These are phyloP conservation scores for Pseudoperonospora humuli DNA, from an alignment of 352 stramenopile genomes.

Conservation along the genomic window DNA sequence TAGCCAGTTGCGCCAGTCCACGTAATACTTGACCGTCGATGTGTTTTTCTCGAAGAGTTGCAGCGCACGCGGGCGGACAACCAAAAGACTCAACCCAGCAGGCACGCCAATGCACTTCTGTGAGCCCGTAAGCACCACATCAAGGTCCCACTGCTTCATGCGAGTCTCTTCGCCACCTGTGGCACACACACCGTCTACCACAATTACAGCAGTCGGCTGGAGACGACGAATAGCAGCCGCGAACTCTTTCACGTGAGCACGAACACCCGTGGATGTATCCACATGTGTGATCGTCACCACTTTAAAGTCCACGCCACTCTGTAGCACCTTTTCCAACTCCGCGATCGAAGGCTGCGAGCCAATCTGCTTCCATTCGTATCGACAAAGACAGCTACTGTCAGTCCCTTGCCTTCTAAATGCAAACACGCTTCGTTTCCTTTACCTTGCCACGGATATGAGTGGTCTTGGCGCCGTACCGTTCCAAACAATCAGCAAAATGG, in stretches of 20 bases:
- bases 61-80: conserved; percentile 60
- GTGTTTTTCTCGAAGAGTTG: conserved; percentile 55
- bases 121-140: conserved; percentile 70
- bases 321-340: conserved; percentile 38
- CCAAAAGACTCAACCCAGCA: conserved; percentile 52
- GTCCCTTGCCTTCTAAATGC: no score
- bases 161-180: conserved; percentile 64
- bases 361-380: conserved; percentile 22
- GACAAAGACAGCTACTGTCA: no score
- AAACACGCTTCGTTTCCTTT: not conserved
- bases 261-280: conserved; percentile 69
- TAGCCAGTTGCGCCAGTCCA: conserved; percentile 75
- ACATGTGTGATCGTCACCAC: conserved; percentile 73
- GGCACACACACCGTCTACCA: conserved; percentile 68
- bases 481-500: conserved; percentile 55
- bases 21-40: conserved; percentile 56
- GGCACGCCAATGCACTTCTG: conserved; percentile 75
- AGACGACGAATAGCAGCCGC: conserved; percentile 43
- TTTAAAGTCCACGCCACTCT: conserved; percentile 40
- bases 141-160: conserved; percentile 76
- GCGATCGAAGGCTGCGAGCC: conserved; percentile 41
- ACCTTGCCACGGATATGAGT: conserved; percentile 52
- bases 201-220: conserved; percentile 51
- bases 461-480: conserved; percentile 56
- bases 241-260: conserved; percentile 51